A percentile compares a stretch with the other conserved stretches of the same genome.
Evolutionary conservation across 441 rosid genomes (phyloP).

Genomic region (Arabidopsis lyrata): DNA sequence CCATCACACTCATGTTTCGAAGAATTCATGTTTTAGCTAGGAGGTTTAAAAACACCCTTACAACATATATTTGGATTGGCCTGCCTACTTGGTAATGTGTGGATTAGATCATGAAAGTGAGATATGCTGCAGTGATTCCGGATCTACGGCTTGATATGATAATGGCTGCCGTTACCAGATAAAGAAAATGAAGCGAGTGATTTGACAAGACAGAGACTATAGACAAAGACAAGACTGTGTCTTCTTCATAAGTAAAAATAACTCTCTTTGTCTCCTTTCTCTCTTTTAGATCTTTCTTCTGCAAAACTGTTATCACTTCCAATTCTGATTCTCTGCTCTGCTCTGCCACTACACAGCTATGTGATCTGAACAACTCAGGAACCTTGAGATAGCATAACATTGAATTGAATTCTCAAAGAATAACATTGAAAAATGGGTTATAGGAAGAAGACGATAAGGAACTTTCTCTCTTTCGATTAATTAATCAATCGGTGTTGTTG

Average conservation of each 20-base stretch:
- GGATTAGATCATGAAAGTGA: constrained; percentile 33
- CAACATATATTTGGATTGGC: constrained; percentile 15
- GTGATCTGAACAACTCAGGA: constrained; percentile 15
- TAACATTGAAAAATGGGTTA: background rate
- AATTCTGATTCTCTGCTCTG: constrained; percentile 36
- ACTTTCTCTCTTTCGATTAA: constrained; percentile 30
- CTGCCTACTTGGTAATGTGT: constrained; percentile 27
- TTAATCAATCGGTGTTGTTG: constrained; percentile 34
- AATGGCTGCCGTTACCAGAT: constrained; percentile 40
- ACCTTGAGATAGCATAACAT: constrained; percentile 5
- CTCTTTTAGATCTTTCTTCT: constrained; percentile 41
- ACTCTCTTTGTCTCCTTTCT: constrained; percentile 37
- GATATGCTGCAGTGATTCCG: constrained; percentile 32
- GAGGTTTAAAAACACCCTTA: background rate
- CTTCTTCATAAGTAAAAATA: constrained; percentile 19
- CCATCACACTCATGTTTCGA: no score
- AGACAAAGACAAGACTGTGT: constrained; percentile 42
- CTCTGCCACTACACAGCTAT: constrained; percentile 24
- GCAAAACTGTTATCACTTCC: constrained; percentile 39
- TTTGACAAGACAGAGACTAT: constrained; percentile 36
- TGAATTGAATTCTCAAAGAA: background rate
- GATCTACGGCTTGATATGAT: constrained; percentile 39
- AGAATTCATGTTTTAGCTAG: background rate
- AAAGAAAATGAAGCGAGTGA: constrained; percentile 38
- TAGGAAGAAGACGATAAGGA: background rate